Evolutionary conservation across 331 rosid genomes (phyloP).

Genomic region (Malus hybrid): DNA sequence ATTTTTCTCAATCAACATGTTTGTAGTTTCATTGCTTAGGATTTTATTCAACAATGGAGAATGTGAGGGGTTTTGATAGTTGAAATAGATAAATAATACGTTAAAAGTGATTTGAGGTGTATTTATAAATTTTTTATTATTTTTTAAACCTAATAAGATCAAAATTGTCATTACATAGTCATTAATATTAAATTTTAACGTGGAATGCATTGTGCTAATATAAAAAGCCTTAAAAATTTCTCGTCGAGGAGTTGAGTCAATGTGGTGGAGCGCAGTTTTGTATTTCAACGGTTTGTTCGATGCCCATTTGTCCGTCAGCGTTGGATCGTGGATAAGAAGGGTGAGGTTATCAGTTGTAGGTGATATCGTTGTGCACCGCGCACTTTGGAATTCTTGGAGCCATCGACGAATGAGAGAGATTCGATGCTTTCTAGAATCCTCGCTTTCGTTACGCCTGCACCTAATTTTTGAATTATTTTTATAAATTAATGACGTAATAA

Average conservation of each 20-base stretch:
- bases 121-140: no score
- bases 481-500: neutral
- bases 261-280: neutral
- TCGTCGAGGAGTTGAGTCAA: neutral
- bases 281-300: neutral
- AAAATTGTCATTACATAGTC: no score
- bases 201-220: no score
- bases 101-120: no score
- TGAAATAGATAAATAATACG: no score
- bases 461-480: neutral
- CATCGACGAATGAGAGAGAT: constrained; percentile 10
- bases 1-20: no score
- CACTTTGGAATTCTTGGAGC: constrained; percentile 11
- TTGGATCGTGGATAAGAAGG: neutral
- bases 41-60: no score
- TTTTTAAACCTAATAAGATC: no score
- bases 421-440: constrained; percentile 19
- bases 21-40: no score
- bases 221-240: no score
- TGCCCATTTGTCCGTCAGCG: constrained; percentile 10
- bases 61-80: no score
- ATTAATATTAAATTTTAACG: no score
- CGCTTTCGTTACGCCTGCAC: neutral
- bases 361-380: neutral
- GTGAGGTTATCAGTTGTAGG: neutral